phyloP scores from a whole-genome alignment of 1,139 yeast species.

The Pneumocystis canis region DNA sequence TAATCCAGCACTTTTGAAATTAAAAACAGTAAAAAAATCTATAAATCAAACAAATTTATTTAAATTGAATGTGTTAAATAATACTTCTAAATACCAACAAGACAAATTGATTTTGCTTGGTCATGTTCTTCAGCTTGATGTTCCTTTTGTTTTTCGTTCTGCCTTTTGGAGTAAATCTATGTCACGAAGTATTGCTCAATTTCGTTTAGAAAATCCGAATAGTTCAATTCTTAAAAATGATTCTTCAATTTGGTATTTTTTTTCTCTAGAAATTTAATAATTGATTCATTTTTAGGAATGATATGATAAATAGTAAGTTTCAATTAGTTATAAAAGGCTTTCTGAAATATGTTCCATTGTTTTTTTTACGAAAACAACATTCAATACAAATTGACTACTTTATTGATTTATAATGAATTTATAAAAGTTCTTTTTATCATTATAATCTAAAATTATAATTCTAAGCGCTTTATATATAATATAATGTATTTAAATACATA shows the following conservation, averaged over 20 bases:
- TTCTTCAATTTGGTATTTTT: background rate
- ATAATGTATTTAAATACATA: background rate
- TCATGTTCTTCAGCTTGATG: background rate
- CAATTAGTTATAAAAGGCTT: background rate
- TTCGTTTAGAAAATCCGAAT: background rate
- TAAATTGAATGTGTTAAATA: background rate
- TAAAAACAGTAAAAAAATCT: background rate
- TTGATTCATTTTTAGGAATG: background rate
- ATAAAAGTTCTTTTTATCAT: background rate
- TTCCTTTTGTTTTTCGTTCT: background rate
- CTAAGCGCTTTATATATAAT: background rate
- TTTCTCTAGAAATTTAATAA: background rate
- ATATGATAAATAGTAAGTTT: background rate
- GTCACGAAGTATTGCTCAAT: background rate
- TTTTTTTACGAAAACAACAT: background rate
- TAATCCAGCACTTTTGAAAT: background rate
- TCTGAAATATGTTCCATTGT: background rate
- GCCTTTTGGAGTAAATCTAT: background rate
- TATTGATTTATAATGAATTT: background rate
- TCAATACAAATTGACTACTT: background rate
- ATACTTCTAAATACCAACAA: background rate
- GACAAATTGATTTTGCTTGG: background rate
- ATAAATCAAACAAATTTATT: background rate
- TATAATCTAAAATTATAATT: background rate
- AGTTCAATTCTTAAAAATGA: background rate